Base-by-base conservation (phyloP, 345 rosid species). In the Pelargonium nanum region DNA sequence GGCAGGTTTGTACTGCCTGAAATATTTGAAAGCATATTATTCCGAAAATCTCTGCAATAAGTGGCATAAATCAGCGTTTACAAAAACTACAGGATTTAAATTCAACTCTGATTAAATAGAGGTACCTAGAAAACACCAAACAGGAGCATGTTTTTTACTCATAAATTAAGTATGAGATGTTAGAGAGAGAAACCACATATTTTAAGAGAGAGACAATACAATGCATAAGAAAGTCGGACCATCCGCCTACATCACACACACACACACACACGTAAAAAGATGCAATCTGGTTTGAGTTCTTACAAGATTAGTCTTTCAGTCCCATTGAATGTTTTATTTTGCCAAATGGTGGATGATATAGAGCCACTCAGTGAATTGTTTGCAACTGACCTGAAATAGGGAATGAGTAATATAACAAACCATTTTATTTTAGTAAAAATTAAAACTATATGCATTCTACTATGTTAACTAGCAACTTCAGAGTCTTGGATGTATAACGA, bases 301-400 rank as follows among this genome's bases (percentile, higher is more conserved):
- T 87, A 93, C 99, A 93, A 58, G 20, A 32, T 65, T 72, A 89
- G 66, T 64, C 28, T 79, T 67, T 78, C 83, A 5, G 74, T 76
- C 63, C 78, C 80, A 50, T 78, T 84, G 65, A 78, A 67, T 48
- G 68, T 73, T 76, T 68, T 86, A 73, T 59, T 81, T 72, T 84
- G 84, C 97, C 96, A 93, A 68, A 93, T 68, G 56, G 63, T 66
- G 24, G 94, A 83, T 12, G 86, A 65, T 62, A 93, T 24, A 23
- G 92, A 81, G 57, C 99, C 97, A 66, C 21, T 75, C 70, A 93
- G 68, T 59, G 70, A 73, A 75, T 93, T 93, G 71, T 87, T 85
- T 65, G 94, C 94, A 57, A 93, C 69, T 20, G 76, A 80, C 86
- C 99, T 93, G 94, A 68, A 65, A 80, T 60, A 55, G 56, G 56